phyloP scores from a whole-genome alignment of 371 early-diverging fungal genomes.

The Chytridium lagenaria region DNA sequence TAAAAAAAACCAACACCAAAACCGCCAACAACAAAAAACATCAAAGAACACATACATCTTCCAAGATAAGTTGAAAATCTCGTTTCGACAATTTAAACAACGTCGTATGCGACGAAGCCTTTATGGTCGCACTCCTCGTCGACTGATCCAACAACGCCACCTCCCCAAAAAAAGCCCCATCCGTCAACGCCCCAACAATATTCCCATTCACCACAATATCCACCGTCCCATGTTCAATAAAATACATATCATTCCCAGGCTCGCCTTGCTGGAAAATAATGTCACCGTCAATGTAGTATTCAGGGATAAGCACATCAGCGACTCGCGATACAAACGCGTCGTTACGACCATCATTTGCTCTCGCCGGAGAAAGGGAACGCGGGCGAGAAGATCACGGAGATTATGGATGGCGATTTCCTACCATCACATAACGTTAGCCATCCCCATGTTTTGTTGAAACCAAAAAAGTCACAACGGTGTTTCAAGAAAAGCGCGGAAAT shows the following conservation, averaged over 20 bases:
- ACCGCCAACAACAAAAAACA: neutral
- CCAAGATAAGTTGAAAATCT: conserved; percentile 37
- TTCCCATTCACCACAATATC: conserved; percentile 31
- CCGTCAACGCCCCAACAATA: conserved; percentile 20
- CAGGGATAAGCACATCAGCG: conserved; percentile 39
- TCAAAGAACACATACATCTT: conserved; percentile 16
- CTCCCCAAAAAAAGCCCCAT: conserved; percentile 41
- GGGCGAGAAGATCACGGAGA: conserved; percentile 28
- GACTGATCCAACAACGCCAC: conserved; percentile 40
- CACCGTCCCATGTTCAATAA: conserved; percentile 32
- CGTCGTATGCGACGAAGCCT: conserved; percentile 29
- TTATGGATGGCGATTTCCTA: conserved; percentile 44
- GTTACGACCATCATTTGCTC: conserved; percentile 40
- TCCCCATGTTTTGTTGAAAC: neutral
- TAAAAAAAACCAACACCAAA: neutral
- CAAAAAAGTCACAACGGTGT: neutral
- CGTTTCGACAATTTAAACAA: conserved; percentile 35
- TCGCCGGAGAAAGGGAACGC: conserved; percentile 41
- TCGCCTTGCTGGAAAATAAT: conserved; percentile 42
- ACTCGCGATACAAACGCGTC: conserved; percentile 38
- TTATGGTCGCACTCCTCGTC: conserved; percentile 41
- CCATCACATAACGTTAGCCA: neutral
- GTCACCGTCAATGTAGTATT: conserved; percentile 45
- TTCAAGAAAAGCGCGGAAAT: neutral
- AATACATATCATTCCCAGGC: conserved; percentile 38